Conservation (phyloP, 2,329 filamentous ascomycete species). For the Aspergillus alliaceus region DNA sequence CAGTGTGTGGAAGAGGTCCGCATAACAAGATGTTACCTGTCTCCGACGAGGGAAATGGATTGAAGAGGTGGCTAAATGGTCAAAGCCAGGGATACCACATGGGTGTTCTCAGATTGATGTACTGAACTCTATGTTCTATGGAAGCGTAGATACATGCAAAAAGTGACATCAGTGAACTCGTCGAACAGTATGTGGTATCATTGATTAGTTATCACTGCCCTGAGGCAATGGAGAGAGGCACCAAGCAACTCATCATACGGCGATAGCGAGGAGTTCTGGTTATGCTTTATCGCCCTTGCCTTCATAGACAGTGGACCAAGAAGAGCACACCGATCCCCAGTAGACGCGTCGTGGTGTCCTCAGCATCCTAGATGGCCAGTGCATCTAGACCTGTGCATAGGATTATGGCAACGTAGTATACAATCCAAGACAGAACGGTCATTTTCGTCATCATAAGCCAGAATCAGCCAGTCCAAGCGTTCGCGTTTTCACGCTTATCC, state of each 20-base stretch:
- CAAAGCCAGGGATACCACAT: background rate
- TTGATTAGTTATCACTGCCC: background rate
- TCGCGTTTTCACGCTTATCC: conserved; percentile 25
- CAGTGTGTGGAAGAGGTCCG: background rate
- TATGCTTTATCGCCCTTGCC: background rate
- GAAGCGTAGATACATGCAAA: background rate
- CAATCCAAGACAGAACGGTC: background rate
- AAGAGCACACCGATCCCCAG: background rate
- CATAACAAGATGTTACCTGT: background rate
- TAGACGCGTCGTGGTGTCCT: background rate
- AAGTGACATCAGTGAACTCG: background rate
- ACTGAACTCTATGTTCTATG: background rate
- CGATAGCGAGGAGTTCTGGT: background rate
- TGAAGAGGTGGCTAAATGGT: background rate
- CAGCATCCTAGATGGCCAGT: background rate
- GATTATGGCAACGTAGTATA: background rate
- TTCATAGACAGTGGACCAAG: background rate
- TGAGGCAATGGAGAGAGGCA: background rate
- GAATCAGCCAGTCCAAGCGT: conserved; percentile 23
- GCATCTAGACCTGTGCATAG: background rate
- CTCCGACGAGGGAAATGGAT: background rate
- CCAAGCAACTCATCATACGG: background rate
- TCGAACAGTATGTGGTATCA: background rate
- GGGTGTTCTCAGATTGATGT: background rate
- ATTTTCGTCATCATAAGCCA: background rate